Evolutionary conservation across 164 flowering plant species (phyloP).

Genomic region (Euptelea pleiosperma): DNA sequence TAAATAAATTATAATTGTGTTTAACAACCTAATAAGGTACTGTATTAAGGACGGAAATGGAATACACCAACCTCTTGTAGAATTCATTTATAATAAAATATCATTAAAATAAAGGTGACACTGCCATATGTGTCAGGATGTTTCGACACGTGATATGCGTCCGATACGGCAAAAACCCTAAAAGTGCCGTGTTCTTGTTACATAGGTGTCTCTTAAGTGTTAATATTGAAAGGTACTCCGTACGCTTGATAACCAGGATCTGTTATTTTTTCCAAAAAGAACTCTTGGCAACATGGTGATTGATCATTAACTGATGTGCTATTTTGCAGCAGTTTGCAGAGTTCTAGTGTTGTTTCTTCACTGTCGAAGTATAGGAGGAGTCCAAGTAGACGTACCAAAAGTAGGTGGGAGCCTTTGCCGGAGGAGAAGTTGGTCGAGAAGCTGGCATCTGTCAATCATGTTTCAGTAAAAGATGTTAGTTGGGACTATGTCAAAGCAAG

Average conservation of each 20-base stretch:
- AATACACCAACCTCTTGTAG: too few relatives aligned
- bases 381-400: conserved; percentile 76
- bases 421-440: conserved; percentile 62
- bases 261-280: not conserved
- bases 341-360: conserved; percentile 34
- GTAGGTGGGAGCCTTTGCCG: conserved; percentile 95
- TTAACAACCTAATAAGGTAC: too few relatives aligned
- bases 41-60: too few relatives aligned
- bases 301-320: conserved; percentile 1
- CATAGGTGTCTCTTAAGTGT: conserved; percentile 7
- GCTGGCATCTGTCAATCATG: conserved; percentile 31
- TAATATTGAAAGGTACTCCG: not conserved
- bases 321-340: conserved; percentile 30
- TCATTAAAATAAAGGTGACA: too few relatives aligned
- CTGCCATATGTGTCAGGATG: too few relatives aligned
- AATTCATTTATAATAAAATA: too few relatives aligned
- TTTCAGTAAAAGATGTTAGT: conserved; percentile 37
- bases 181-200: too few relatives aligned
- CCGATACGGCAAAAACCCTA: too few relatives aligned
- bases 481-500: conserved; percentile 45
- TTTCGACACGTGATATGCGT: too few relatives aligned
- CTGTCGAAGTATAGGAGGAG: conserved; percentile 56
- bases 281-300: conserved; percentile 3
- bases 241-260: not conserved
- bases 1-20: too few relatives aligned